Percentiles rank a stretch among this genome's conserved stretches.
These are phyloP conservation scores for Pharus latifolius DNA, from an alignment of 176 grass and related monocot genomes.

Conservation along the genomic window DNA sequence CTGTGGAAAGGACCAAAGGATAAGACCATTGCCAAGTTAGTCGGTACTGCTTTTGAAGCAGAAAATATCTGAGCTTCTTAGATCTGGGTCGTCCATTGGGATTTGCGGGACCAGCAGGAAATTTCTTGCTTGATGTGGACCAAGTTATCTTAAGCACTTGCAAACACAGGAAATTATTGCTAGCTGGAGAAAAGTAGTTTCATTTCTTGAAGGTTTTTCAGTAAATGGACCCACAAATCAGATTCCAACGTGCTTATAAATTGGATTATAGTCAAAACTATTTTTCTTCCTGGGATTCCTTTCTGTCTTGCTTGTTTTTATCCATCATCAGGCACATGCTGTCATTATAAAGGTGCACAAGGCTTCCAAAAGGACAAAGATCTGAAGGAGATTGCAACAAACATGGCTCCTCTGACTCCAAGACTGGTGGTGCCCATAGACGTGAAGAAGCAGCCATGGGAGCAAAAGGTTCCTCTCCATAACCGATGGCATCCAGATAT, in stretches of 20 bases:
- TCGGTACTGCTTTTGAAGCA: neutral
- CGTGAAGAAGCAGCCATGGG: constrained; percentile 80
- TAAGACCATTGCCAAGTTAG: constrained; percentile 23
- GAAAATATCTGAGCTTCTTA: constrained; percentile 19
- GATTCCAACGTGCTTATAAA: neutral
- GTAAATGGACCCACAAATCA: neutral
- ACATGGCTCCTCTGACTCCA: constrained; percentile 68
- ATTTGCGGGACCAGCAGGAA: neutral
- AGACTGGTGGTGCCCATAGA: constrained; percentile 67
- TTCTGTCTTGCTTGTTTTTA: neutral
- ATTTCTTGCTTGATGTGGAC: constrained; percentile 17
- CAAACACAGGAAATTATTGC: neutral
- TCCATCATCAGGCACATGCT: neutral
- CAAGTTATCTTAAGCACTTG: neutral
- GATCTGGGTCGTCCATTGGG: neutral
- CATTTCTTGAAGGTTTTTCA: neutral
- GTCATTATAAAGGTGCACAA: neutral
- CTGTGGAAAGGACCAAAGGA: constrained; percentile 11
- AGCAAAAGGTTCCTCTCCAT: constrained; percentile 71
- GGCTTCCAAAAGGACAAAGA: neutral
- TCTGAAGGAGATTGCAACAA: neutral
- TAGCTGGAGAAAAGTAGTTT: neutral
- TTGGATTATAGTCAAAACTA: neutral
- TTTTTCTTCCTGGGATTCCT: neutral
- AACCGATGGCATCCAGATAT: constrained; percentile 88